Evolutionary conservation across 805 yeast species (phyloP).

Genomic region (Saccharomycopsis amapae): DNA sequence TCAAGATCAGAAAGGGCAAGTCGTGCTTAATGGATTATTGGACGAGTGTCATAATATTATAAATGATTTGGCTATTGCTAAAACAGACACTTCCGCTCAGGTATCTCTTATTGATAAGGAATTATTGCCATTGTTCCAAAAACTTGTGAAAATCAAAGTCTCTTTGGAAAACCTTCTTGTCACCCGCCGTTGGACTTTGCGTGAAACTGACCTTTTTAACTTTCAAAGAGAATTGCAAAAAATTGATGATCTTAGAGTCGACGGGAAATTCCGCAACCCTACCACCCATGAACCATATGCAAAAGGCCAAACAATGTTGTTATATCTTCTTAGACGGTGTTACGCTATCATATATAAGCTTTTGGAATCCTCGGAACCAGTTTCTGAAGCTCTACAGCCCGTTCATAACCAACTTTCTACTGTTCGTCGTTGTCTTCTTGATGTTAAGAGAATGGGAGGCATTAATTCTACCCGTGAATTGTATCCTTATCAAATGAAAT

Average conservation of each 20-base stretch:
- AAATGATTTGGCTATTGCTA: slow-evolving; percentile 53
- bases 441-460: slow-evolving; percentile 90
- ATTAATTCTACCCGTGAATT: slow-evolving; percentile 79
- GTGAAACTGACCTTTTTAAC: slow-evolving; percentile 88
- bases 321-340: slow-evolving; percentile 82
- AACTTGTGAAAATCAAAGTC: slow-evolving; percentile 57
- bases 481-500: slow-evolving; percentile 92
- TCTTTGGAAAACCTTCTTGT: slow-evolving; percentile 76
- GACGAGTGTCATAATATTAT: slow-evolving; percentile 79
- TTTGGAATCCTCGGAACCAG: slow-evolving; percentile 90
- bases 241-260: slow-evolving; percentile 65
- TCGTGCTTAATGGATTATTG: slow-evolving; percentile 60
- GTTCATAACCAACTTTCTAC: slow-evolving; percentile 90
- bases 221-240: slow-evolving; percentile 69
- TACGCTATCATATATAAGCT: slow-evolving; percentile 86
- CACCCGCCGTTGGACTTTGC: slow-evolving; percentile 94
- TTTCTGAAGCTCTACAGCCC: slow-evolving; percentile 87
- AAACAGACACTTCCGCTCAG: slow-evolving; percentile 23
- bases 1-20: slow-evolving; percentile 33
- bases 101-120: slow-evolving; percentile 38
- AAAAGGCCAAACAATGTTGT: slow-evolving; percentile 53
- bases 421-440: slow-evolving; percentile 81
- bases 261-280: slow-evolving; percentile 42
- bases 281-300: slow-evolving; percentile 27
- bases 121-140: slow-evolving; percentile 53